Base-by-base conservation (phyloP, 345 rosid genomes). In the Eutrema heterophyllum region DNA sequence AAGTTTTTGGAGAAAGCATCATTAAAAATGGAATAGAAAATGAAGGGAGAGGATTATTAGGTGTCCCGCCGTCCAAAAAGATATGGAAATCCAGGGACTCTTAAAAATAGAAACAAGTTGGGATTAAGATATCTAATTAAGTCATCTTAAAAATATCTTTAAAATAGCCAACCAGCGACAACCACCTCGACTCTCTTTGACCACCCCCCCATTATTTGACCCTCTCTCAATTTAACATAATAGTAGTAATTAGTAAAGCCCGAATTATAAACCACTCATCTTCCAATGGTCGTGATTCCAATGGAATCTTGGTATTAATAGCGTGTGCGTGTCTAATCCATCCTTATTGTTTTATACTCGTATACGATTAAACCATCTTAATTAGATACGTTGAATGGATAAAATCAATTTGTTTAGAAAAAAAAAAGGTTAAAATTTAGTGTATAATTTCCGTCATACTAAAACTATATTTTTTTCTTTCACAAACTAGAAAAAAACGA, bases 41-140 rank as follows among this genome's bases (percentile, higher is more conserved):
- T 7, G 26, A 46, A 46, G 36, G 46, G 64, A 44, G 45, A 18
- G 30, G 73, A 13, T n/a, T n/a, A n/a, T n/a, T n/a, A 58, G 67
- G 74, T 58, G 60, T 62, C 67, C 13, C 69, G 69, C 69, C 69
- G 76, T 72, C 76, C 69, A 64, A 54, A 73, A 54, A 40, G 64
- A 35, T 64, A 29, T 33, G 56, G 56, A 44, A 48, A 65, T 65
- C 71, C 4, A 67, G 32, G 54, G 71, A 54, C 24, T 15, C 60
- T 33, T 48, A 33, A 48, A 66, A 67, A 67, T 68, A 68, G 52
- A 68, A 39, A 54, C 46, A 54, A 64, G 56, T 54, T 72, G 63
- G 52, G 76, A 41, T 62, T 72, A 62, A 72, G 68, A 61, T 51
- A 36, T 48, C 18, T 59, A 35, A 62, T 54, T 45, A 55, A 73